Percentiles rank a stretch among this genome's conserved stretches.
Evolutionary conservation across 2,329 filamentous ascomycete species (phyloP).

Genomic region (Stemphylium lycopersici): DNA sequence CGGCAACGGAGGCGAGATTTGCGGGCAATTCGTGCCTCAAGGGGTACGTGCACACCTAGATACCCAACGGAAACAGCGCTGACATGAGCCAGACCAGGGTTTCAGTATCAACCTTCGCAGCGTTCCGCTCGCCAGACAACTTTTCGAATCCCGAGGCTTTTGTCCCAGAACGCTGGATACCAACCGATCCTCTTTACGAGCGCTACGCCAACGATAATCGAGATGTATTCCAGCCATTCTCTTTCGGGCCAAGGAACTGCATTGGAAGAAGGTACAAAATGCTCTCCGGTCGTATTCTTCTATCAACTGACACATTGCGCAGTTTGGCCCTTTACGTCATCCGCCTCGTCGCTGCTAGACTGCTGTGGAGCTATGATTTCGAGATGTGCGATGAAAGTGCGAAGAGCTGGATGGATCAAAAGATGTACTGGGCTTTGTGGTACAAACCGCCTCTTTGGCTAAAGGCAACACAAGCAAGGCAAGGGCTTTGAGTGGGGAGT

Average conservation of each 20-base stretch:
- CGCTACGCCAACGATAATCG: conserved; percentile 31
- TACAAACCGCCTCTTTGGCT: conserved; percentile 6
- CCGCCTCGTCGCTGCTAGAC: conserved; percentile 30
- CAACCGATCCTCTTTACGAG: conserved; percentile 1
- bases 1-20: conserved; percentile 30
- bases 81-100: background rate
- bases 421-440: conserved; percentile 17
- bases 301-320: background rate
- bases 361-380: conserved; percentile 37
- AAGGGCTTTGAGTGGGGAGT: background rate
- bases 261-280: conserved; percentile 44
- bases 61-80: conserved; percentile 1
- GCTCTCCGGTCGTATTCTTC: background rate
- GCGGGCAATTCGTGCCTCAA: conserved; percentile 43
- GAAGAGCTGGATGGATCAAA: conserved; percentile 11
- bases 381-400: conserved; percentile 14
- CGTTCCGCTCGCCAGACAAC: background rate
- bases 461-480: too few species aligned
- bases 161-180: conserved; percentile 45
- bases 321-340: conserved; percentile 45
- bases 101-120: background rate
- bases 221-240: conserved; percentile 33
- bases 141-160: conserved; percentile 21
- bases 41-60: conserved; percentile 22
- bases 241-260: conserved; percentile 36